A percentile compares a stretch with the other conserved stretches of the same genome.
Conservation (phyloP, 805 yeast species). For the Zygoascus flipseniorum region DNA sequence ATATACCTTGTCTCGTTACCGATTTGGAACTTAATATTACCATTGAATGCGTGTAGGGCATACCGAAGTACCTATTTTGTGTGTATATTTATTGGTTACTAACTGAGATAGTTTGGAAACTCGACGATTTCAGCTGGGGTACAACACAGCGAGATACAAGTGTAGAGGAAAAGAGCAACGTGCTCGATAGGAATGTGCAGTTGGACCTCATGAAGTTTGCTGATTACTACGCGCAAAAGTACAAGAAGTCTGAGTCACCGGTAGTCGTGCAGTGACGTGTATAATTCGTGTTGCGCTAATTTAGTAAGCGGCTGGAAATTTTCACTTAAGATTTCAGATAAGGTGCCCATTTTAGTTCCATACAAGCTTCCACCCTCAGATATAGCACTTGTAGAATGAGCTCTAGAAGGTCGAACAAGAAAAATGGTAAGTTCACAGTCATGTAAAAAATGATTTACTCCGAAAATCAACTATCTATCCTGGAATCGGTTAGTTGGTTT, state of each 20-base stretch:
- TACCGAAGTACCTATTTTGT: neutral
- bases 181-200: neutral
- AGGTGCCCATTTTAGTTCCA: neutral
- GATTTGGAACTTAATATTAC: constrained; percentile 88
- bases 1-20: constrained; percentile 76
- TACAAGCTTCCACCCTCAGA: neutral
- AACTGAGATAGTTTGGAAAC: constrained; percentile 53
- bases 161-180: neutral
- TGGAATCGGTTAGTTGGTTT: no score
- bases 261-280: neutral
- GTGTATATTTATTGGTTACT: neutral
- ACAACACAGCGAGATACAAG: constrained; percentile 43
- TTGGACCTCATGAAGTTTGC: neutral
- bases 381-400: neutral
- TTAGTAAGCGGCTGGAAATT: neutral
- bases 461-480: no score
- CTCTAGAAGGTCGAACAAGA: neutral
- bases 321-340: neutral
- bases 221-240: neutral
- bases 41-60: constrained; percentile 57
- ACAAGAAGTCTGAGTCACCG: neutral
- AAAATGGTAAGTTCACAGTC: neutral
- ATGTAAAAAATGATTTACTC: no score
- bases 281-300: neutral
- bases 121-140: constrained; percentile 96